A percentile compares a stretch with the other conserved stretches of the same genome.
These are phyloP conservation scores for Penicillium atrosanguineum DNA, from an alignment of 495 filamentous ascomycete species.

Conservation along the genomic window DNA sequence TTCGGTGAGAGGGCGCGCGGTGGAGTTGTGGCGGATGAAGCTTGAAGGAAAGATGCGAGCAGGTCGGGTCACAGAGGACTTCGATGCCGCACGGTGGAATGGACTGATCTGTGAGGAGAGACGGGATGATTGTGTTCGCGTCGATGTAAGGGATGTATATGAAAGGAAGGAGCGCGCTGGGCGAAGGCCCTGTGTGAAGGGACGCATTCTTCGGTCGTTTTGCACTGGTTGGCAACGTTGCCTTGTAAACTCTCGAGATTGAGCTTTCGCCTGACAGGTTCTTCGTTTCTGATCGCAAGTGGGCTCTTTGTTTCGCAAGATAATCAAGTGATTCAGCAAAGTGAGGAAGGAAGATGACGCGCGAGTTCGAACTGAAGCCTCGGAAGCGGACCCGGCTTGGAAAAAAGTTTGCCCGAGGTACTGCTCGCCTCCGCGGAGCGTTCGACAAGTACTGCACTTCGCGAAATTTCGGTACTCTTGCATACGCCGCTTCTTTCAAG, in stretches of 20 bases:
- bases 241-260: not conserved
- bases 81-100: constrained; percentile 1
- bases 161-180: constrained; percentile 14
- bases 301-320: not conserved
- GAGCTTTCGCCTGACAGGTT: not conserved
- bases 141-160: constrained; percentile 6
- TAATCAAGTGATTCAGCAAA: not conserved
- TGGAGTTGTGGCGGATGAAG: constrained; percentile 31
- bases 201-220: constrained; percentile 14
- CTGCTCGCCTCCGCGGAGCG: not conserved
- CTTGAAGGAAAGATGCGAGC: constrained; percentile 5
- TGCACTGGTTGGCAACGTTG: not conserved
- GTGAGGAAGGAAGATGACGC: not conserved
- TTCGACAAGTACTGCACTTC: not conserved
- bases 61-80: constrained; percentile 1
- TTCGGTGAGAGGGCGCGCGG: constrained; percentile 31
- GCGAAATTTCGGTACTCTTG: not conserved
- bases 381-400: not conserved
- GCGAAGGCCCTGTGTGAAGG: constrained; percentile 19
- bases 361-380: not conserved
- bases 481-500: not conserved
- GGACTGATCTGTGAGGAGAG: constrained; percentile 12
- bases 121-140: constrained; percentile 11
- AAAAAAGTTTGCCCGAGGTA: not conserved
- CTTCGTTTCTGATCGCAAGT: not conserved